These are phyloP conservation scores for Monosporozyma solicola DNA, from an alignment of 805 yeast species.

Conservation along the genomic window DNA sequence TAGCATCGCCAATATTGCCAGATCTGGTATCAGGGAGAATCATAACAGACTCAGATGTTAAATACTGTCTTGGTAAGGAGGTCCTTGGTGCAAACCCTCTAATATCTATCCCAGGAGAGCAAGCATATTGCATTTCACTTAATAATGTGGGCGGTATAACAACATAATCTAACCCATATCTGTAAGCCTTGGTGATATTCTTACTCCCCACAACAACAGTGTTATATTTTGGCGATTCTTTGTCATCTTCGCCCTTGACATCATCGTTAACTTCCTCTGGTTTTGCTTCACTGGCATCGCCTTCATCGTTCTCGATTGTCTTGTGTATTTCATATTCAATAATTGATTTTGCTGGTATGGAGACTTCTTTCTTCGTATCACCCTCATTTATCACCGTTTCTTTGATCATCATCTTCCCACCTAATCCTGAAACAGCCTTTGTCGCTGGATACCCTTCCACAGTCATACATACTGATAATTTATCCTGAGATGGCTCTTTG, in stretches of 20 bases:
- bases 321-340: conserved; percentile 19
- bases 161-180: conserved; percentile 53
- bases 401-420: conserved; percentile 16
- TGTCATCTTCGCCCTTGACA: not conserved
- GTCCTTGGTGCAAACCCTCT: conserved; percentile 46
- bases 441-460: conserved; percentile 56
- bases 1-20: conserved; percentile 31
- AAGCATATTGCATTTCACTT: conserved; percentile 32
- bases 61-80: conserved; percentile 48
- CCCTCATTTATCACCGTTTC: conserved; percentile 2
- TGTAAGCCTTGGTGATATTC: conserved; percentile 50
- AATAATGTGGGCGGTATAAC: conserved; percentile 44
- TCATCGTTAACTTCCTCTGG: conserved; percentile 11
- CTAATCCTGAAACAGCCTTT: conserved; percentile 23
- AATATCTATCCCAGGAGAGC: conserved; percentile 51
- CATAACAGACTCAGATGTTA: conserved; percentile 50
- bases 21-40: conserved; percentile 35
- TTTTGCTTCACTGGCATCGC: conserved; percentile 10
- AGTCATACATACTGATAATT: conserved; percentile 31
- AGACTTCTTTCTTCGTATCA: conserved; percentile 5
- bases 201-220: conserved; percentile 28
- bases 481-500: conserved; percentile 19
- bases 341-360: conserved; percentile 14
- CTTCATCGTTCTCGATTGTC: conserved; percentile 16
- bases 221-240: not conserved